Conservation (phyloP, 2,329 filamentous ascomycete genomes). For the Neofusicoccum sp. region DNA sequence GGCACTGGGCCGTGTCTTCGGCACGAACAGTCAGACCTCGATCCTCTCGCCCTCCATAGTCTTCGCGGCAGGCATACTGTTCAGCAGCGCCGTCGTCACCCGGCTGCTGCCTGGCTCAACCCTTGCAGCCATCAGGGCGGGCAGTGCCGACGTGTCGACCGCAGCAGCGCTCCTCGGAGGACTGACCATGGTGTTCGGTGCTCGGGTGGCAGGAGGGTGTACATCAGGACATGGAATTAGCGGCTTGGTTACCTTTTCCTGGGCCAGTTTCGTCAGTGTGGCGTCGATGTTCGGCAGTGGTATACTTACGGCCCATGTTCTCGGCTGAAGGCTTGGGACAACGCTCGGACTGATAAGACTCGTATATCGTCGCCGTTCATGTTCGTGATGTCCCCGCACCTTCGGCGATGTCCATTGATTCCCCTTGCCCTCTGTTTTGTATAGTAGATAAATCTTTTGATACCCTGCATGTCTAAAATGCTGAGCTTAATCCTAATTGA, state of each 20-base stretch:
- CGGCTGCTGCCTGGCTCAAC: constrained; percentile 17
- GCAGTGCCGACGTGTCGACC: not conserved
- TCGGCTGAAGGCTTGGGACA: too few species aligned
- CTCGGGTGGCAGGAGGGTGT: constrained; percentile 64
- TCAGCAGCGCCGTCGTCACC: constrained; percentile 45
- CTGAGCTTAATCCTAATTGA: too few species aligned
- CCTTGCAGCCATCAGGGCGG: not conserved
- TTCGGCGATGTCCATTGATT: too few species aligned
- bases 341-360: too few species aligned
- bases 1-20: constrained; percentile 35
- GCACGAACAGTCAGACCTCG: constrained; percentile 19
- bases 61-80: constrained; percentile 54
- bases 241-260: constrained; percentile 61
- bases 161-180: constrained; percentile 53
- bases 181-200: constrained; percentile 57
- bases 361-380: too few species aligned
- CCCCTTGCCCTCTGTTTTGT: too few species aligned
- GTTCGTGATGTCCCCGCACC: too few species aligned
- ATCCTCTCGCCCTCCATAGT: constrained; percentile 43
- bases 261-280: constrained; percentile 63
- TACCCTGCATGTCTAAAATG: too few species aligned
- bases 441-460: too few species aligned
- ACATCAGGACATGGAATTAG: constrained; percentile 69
- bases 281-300: constrained; percentile 58
- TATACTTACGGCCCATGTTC: constrained; percentile 24